Evolutionary conservation across 2,329 filamentous ascomycete genomes (phyloP).

Genomic region (Plenodomus biglobosus): DNA sequence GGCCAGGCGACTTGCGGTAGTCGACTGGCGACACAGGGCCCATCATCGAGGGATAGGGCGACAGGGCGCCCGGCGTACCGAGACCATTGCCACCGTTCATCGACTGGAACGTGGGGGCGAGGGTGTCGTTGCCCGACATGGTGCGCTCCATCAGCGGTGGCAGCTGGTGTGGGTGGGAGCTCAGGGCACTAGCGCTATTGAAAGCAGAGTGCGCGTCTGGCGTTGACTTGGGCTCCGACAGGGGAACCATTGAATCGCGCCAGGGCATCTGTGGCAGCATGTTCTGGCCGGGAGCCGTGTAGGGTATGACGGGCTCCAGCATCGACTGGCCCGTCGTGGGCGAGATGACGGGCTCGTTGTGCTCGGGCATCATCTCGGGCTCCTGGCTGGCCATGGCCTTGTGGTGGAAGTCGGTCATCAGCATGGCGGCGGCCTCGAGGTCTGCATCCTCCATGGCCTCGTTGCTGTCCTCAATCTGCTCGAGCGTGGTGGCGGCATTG

Average conservation of each 20-base stretch:
- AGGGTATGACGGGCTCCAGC: conserved; percentile 76
- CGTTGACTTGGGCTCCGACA: conserved; percentile 72
- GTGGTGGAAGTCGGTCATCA: conserved; percentile 97
- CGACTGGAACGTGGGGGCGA: conserved; percentile 67
- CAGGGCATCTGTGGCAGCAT: conserved; percentile 85
- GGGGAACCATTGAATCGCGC: conserved; percentile 85
- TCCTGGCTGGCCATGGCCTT: conserved; percentile 81
- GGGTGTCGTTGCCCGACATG: conserved; percentile 59
- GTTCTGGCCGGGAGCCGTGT: conserved; percentile 68
- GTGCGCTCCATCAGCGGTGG: conserved; percentile 69
- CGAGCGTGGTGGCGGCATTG: conserved; percentile 77
- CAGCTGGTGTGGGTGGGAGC: conserved; percentile 63
- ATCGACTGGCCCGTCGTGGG: conserved; percentile 69
- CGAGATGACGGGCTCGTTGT: conserved; percentile 68
- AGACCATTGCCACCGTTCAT: conserved; percentile 70
- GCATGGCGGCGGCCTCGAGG: conserved; percentile 95
- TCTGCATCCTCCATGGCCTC: conserved; percentile 95
- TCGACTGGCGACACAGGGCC: conserved; percentile 69
- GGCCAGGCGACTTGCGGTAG: conserved; percentile 69
- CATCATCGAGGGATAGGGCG: conserved; percentile 69
- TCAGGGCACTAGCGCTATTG: conserved; percentile 58
- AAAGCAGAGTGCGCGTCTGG: conserved; percentile 65
- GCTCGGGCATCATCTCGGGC: conserved; percentile 55
- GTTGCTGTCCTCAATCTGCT: conserved; percentile 88
- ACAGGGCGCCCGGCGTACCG: conserved; percentile 71